Evolutionary conservation across 768 basidiomycete species (phyloP).

Genomic region (Arthromyces matolae): DNA sequence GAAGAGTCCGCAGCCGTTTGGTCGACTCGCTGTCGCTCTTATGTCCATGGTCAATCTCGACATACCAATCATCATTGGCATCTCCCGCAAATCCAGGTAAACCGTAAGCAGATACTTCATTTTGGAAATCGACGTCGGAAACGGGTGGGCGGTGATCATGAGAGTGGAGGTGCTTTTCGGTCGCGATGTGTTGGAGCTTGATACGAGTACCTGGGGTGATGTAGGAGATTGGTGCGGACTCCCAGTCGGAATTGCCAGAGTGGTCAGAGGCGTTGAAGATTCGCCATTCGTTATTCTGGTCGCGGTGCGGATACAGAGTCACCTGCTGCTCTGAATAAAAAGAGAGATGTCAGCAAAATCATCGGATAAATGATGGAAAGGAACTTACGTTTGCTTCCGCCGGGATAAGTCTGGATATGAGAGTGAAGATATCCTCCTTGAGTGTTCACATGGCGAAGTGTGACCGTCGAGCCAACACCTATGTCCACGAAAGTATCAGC

Average conservation of each 20-base stretch:
- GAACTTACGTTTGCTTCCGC: conserved; percentile 75
- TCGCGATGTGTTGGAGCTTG: conserved; percentile 76
- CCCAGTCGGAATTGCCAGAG: conserved; percentile 42
- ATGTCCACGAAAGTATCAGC: conserved; percentile 91
- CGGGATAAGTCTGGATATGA: conserved; percentile 85
- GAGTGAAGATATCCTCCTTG: conserved; percentile 99
- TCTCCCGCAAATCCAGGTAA: conserved; percentile 83
- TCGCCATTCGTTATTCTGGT: conserved; percentile 92
- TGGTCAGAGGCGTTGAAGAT: conserved; percentile 71
- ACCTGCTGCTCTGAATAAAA: conserved; percentile 96
- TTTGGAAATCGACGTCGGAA: conserved; percentile 98
- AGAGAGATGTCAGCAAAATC: conserved; percentile 3
- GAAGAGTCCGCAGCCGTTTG: conserved; percentile 72
- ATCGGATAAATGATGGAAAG: background rate
- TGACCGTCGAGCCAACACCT: conserved; percentile 75
- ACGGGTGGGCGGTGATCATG: conserved; percentile 94
- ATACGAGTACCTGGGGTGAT: conserved; percentile 66
- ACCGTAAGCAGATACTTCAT: conserved; percentile 95
- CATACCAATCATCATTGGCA: conserved; percentile 87
- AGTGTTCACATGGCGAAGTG: conserved; percentile 90
- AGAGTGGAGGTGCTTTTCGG: conserved; percentile 87
- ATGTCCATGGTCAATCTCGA: conserved; percentile 78
- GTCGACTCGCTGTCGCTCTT: conserved; percentile 61
- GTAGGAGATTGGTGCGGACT: conserved; percentile 51
- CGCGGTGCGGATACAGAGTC: conserved; percentile 98